Evolutionary conservation across 1,284 basidiomycete species (phyloP).

Genomic region (Pisolithus thermaeus): DNA sequence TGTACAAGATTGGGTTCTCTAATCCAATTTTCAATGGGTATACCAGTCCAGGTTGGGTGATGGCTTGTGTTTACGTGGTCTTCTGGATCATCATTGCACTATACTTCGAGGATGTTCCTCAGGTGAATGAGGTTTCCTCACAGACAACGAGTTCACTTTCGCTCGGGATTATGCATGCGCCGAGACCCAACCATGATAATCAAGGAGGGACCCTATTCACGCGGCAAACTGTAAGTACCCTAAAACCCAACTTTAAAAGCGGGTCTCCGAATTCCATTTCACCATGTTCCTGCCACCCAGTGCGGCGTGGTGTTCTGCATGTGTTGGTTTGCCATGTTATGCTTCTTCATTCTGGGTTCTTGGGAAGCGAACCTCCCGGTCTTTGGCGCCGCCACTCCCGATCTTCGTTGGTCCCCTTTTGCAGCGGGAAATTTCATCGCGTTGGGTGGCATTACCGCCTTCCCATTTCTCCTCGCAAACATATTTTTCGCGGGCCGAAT

Average conservation of each 20-base stretch:
- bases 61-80: slow-evolving; percentile 47
- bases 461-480: slow-evolving; percentile 64
- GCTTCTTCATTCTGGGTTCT: slow-evolving; percentile 66
- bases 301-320: slow-evolving; percentile 57
- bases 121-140: slow-evolving; percentile 9
- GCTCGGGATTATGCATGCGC: slow-evolving; percentile 6
- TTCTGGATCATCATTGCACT: slow-evolving; percentile 43
- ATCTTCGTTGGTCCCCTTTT: slow-evolving; percentile 55
- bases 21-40: slow-evolving; percentile 54
- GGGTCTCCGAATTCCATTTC: slow-evolving; percentile 8
- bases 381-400: slow-evolving; percentile 40
- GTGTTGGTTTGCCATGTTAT: slow-evolving; percentile 70
- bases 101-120: slow-evolving; percentile 50
- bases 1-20: slow-evolving; percentile 52
- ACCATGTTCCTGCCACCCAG: slow-evolving; percentile 24
- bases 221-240: no score
- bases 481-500: slow-evolving; percentile 49
- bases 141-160: background rate
- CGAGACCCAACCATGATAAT: no score
- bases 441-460: slow-evolving; percentile 53
- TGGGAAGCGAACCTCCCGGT: slow-evolving; percentile 72
- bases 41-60: slow-evolving; percentile 64
- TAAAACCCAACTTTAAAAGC: no score
- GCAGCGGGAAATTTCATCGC: slow-evolving; percentile 68
- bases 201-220: no score